These are phyloP conservation scores for Thelonectria blattea DNA, from an alignment of 2,329 filamentous ascomycete genomes.

Conservation along the genomic window DNA sequence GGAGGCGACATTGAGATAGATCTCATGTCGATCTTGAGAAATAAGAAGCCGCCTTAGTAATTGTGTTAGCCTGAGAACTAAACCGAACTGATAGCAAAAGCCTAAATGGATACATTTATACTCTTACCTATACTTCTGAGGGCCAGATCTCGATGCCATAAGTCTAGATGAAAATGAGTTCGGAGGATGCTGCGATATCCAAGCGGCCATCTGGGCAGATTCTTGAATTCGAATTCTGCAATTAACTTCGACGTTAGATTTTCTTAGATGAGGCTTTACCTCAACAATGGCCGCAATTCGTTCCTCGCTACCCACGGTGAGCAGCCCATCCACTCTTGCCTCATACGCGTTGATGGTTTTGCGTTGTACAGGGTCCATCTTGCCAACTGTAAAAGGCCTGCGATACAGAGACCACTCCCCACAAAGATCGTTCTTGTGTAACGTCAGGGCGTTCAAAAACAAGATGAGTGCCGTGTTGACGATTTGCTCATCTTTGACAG, in stretches of 20 bases:
- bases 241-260: not conserved
- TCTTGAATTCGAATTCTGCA: not conserved
- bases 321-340: constrained; percentile 1
- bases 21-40: not conserved
- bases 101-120: too few relatives aligned
- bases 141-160: not conserved
- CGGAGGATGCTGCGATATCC: not conserved
- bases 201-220: constrained; percentile 2
- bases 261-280: not conserved
- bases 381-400: not conserved
- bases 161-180: too few relatives aligned
- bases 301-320: not conserved
- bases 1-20: not conserved
- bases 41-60: not conserved
- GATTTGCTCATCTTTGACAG: constrained; percentile 1
- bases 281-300: not conserved
- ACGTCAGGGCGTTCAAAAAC: not conserved
- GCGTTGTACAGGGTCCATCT: too few relatives aligned
- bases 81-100: too few relatives aligned
- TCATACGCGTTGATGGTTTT: not conserved
- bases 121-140: too few relatives aligned
- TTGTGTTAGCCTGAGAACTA: too few relatives aligned
- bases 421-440: not conserved
- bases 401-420: constrained; percentile 2
- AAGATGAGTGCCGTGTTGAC: constrained; percentile 10